Percentiles rank a stretch among this genome's conserved stretches.
Evolutionary conservation across 2,329 filamentous ascomycete species (phyloP).

Genomic region (Cryphonectria radicalis): DNA sequence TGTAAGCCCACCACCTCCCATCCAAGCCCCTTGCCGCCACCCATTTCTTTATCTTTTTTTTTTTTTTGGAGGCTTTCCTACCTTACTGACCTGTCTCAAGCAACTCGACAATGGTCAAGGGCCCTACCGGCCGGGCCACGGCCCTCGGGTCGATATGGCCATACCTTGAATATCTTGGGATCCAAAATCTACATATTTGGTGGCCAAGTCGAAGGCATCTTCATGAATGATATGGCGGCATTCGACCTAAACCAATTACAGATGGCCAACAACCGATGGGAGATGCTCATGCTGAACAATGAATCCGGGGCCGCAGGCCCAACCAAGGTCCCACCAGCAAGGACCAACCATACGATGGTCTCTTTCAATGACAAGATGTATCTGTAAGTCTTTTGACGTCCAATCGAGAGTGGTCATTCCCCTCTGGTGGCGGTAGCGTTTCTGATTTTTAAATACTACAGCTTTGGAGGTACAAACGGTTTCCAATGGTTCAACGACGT

Average conservation of each 20-base stretch:
- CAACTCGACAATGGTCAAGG: conserved; percentile 96
- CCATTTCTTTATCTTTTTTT: too few species aligned
- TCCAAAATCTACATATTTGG: conserved; percentile 98
- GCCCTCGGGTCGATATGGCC: conserved; percentile 90
- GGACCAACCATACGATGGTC: conserved; percentile 93
- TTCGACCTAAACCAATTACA: conserved; percentile 97
- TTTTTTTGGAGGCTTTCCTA: not conserved
- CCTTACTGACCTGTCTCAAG: conserved; percentile 51
- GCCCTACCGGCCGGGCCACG: conserved; percentile 85
- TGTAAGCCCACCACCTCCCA: conserved; percentile 63
- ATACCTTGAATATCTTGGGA: conserved; percentile 93
- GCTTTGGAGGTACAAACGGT: conserved; percentile 97
- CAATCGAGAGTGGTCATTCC: not conserved
- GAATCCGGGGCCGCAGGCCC: conserved; percentile 63
- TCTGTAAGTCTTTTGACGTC: conserved; percentile 62
- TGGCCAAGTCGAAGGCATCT: conserved; percentile 94
- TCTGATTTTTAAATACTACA: conserved; percentile 42
- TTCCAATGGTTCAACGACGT: conserved; percentile 99
- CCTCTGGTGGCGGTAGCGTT: not conserved
- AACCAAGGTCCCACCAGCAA: conserved; percentile 77
- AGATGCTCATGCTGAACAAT: conserved; percentile 80
- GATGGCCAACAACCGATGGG: conserved; percentile 90
- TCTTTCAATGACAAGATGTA: conserved; percentile 94
- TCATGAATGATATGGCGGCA: conserved; percentile 95
- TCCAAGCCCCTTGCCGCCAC: not conserved